These are phyloP conservation scores for Aegilops tauschii DNA, from an alignment of 176 grass and related monocot species.

Conservation along the genomic window DNA sequence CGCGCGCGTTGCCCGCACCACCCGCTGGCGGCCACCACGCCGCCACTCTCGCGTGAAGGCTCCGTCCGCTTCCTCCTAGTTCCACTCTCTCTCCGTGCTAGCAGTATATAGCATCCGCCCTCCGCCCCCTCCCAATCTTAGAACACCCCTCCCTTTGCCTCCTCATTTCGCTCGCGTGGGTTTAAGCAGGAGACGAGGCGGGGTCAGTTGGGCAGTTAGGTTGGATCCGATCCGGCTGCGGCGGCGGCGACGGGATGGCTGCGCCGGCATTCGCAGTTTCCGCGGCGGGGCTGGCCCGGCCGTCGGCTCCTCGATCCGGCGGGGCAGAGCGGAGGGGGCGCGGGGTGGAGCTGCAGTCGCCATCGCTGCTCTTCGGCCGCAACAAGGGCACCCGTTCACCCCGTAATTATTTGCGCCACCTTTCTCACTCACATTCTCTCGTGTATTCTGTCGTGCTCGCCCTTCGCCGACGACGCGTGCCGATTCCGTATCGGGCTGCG, in stretches of 20 bases:
- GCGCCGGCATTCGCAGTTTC: slow-evolving; percentile 43
- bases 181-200: slow-evolving; percentile 6
- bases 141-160: neutral
- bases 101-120: slow-evolving; percentile 21
- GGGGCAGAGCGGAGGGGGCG: neutral
- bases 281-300: slow-evolving; percentile 36
- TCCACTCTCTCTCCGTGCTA: neutral
- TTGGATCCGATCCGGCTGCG: slow-evolving; percentile 20
- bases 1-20: neutral
- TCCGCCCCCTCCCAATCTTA: neutral
- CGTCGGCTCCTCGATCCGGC: slow-evolving; percentile 17
- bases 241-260: slow-evolving; percentile 19
- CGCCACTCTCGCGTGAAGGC: slow-evolving; percentile 22
- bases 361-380: neutral
- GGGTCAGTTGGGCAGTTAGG: neutral
- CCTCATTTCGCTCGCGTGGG: slow-evolving; percentile 26
- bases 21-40: neutral
- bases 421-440: neutral
- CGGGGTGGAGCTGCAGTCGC: neutral
- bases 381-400: slow-evolving; percentile 10
- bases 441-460: neutral
- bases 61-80: neutral
- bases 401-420: slow-evolving; percentile 17
- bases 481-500: neutral
- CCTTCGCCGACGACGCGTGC: neutral